Conservation (phyloP, 345 rosid genomes). For the Crucihimalaya himalaica region DNA sequence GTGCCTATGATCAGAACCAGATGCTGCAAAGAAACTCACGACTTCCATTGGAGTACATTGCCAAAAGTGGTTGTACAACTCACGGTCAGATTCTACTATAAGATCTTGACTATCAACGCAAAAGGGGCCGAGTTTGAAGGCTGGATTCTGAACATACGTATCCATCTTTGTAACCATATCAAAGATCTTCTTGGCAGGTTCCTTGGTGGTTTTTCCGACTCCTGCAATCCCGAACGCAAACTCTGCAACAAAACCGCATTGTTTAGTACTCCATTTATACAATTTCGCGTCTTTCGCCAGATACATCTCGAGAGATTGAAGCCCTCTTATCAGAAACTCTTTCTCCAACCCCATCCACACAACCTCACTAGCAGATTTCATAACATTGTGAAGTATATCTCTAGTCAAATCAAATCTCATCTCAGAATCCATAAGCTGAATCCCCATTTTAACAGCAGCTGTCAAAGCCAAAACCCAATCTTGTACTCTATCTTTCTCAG, state of each 20-base stretch:
- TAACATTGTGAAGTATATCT: neutral
- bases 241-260: neutral
- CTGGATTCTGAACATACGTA: neutral
- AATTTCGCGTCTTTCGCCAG: neutral
- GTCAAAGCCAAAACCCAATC: slow-evolving; percentile 10
- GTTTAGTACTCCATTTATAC: neutral
- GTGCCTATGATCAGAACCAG: neutral
- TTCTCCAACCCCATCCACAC: neutral
- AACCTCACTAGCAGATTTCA: slow-evolving; percentile 4
- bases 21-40: neutral
- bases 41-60: neutral
- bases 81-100: neutral
- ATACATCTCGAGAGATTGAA: neutral
- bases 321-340: neutral
- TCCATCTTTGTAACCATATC: neutral
- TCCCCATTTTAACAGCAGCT: slow-evolving; percentile 16
- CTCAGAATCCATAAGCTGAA: neutral
- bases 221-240: neutral
- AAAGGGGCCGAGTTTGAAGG: neutral
- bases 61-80: neutral
- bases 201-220: neutral
- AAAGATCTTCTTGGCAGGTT: neutral
- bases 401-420: neutral
- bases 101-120: neutral
- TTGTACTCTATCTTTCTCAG: neutral